A percentile compares a stretch with the other conserved stretches of the same genome.
Evolutionary conservation across 2,329 filamentous ascomycete genomes (phyloP).

Genomic region (Colletotrichum trifolii): DNA sequence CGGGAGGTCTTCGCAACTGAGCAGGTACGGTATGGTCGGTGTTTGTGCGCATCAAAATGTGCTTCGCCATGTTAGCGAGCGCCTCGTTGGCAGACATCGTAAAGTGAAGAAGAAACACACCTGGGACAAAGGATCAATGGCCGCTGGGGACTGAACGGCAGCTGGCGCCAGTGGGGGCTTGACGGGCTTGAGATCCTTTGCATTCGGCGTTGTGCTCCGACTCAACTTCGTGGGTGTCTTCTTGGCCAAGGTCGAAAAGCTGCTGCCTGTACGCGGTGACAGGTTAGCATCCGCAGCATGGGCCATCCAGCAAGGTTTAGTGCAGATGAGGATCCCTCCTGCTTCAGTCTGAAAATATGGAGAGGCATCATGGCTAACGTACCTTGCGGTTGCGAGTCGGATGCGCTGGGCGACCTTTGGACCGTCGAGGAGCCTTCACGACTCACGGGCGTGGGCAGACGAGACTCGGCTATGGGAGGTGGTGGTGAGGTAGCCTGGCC

Average conservation of each 20-base stretch:
- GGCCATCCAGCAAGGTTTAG: slow-evolving; percentile 1
- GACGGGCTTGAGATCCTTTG: slow-evolving; percentile 35
- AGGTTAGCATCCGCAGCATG: slow-evolving; percentile 23
- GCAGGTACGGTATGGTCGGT: slow-evolving; percentile 69
- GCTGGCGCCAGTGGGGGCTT: slow-evolving; percentile 33
- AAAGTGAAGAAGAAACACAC: slow-evolving; percentile 33
- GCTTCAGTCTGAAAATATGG: slow-evolving; percentile 6
- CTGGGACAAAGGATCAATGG: slow-evolving; percentile 46
- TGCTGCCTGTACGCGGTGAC: slow-evolving; percentile 22
- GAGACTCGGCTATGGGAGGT: slow-evolving; percentile 40
- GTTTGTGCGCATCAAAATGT: slow-evolving; percentile 75
- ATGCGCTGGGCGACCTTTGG: slow-evolving; percentile 41
- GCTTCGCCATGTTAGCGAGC: slow-evolving; percentile 49
- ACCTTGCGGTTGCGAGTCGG: slow-evolving; percentile 47
- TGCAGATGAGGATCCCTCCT: slow-evolving; percentile 3
- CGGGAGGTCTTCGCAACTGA: slow-evolving; percentile 64
- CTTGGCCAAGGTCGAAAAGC: slow-evolving; percentile 33
- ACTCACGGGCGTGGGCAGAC: slow-evolving; percentile 40
- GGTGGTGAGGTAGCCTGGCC: slow-evolving; percentile 11
- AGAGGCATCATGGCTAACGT: slow-evolving; percentile 31
- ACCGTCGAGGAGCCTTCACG: slow-evolving; percentile 27
- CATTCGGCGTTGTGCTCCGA: slow-evolving; percentile 32
- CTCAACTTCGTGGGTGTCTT: slow-evolving; percentile 35
- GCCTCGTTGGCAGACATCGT: not conserved
- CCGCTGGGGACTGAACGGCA: slow-evolving; percentile 33